Conservation (phyloP, 768 basidiomycete species). For the Cubamyces sp. region DNA sequence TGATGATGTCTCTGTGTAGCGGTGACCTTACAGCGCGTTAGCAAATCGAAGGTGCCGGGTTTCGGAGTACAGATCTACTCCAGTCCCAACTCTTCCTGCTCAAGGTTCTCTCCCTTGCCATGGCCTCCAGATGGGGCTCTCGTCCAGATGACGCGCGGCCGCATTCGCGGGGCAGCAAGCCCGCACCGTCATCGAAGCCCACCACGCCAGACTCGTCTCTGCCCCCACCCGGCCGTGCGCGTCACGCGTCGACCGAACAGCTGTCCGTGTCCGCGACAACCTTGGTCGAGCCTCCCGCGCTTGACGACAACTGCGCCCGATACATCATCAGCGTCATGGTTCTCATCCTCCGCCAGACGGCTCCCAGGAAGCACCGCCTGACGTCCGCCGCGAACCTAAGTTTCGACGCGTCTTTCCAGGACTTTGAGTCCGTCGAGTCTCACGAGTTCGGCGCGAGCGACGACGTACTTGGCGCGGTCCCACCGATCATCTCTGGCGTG, state of each 20-base stretch:
- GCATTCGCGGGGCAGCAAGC: conserved; percentile 47
- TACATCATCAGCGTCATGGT: conserved; percentile 85
- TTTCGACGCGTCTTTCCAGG: conserved; percentile 68
- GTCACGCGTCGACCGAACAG: conserved; percentile 49
- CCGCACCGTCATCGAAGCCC: conserved; percentile 31
- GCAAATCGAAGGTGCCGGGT: conserved; percentile 58
- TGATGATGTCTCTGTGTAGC: background rate
- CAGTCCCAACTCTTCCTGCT: conserved; percentile 88
- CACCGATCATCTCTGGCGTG: conserved; percentile 25
- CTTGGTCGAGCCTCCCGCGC: conserved; percentile 63
- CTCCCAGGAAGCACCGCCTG: conserved; percentile 55
- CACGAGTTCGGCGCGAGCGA: conserved; percentile 27
- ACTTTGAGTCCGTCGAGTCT: conserved; percentile 64
- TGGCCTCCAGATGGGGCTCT: conserved; percentile 77
- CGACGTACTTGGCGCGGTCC: conserved; percentile 11
- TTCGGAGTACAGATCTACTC: conserved; percentile 67
- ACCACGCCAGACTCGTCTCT: conserved; percentile 39
- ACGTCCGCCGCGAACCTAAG: conserved; percentile 64
- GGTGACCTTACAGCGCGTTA: conserved; percentile 29
- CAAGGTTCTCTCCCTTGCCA: conserved; percentile 76
- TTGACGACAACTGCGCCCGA: conserved; percentile 82
- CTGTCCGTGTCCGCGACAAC: conserved; percentile 34
- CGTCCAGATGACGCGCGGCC: conserved; percentile 46
- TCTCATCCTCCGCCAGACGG: conserved; percentile 76
- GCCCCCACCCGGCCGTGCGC: conserved; percentile 40